A percentile compares a stretch with the other conserved stretches of the same genome.
Evolutionary conservation across 163 green algal species (phyloP).

Genomic region (Trebouxiophyceae sp.): DNA sequence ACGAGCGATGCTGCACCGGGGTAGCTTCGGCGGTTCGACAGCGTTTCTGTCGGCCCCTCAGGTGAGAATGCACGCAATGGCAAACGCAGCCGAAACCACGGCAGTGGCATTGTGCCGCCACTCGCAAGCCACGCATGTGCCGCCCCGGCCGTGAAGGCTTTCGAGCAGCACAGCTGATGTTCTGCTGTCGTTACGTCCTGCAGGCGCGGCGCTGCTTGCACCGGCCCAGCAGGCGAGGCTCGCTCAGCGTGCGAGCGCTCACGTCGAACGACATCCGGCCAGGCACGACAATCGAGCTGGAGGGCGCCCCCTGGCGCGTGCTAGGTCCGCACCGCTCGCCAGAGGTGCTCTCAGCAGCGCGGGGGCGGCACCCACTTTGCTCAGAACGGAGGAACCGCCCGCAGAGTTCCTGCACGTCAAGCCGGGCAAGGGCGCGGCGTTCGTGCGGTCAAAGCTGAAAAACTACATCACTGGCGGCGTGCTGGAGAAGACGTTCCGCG

Average conservation of each 20-base stretch:
- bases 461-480: constrained; percentile 81
- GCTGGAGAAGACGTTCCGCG: constrained; percentile 91
- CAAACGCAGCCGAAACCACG: too few relatives aligned
- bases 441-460: constrained; percentile 95
- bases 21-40: too few relatives aligned
- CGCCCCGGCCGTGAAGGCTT: too few relatives aligned
- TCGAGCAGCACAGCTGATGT: too few relatives aligned
- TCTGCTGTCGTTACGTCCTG: too few relatives aligned
- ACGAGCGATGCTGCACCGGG: too few relatives aligned
- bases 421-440: constrained; percentile 94
- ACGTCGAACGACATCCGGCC: constrained; percentile 86
- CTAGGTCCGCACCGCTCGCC: constrained; percentile 38
- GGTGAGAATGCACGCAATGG: too few relatives aligned
- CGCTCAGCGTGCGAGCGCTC: neutral
- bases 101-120: too few relatives aligned
- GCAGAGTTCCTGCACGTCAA: constrained; percentile 98
- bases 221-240: neutral
- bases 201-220: too few relatives aligned
- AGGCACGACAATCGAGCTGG: constrained; percentile 82
- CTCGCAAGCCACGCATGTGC: too few relatives aligned
- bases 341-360: neutral
- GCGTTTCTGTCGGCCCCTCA: too few relatives aligned
- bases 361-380: neutral
- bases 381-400: neutral
- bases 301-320: constrained; percentile 71